phyloP scores from a whole-genome alignment of 768 basidiomycete species.

The Candolleomyces efflorescens region DNA sequence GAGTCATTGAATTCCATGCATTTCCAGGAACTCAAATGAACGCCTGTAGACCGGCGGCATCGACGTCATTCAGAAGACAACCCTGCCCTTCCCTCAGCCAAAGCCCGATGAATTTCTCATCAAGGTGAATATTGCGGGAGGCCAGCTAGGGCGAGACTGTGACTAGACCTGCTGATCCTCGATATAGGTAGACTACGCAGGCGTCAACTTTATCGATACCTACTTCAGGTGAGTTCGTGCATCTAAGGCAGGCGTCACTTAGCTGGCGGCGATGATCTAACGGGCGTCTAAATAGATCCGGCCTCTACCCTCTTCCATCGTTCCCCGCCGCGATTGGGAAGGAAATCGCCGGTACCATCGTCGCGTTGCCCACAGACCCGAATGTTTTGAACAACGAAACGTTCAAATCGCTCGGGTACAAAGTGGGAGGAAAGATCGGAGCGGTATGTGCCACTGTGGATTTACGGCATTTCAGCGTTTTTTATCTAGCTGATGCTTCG shows the following conservation, averaged over 20 bases:
- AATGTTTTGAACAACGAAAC: slow-evolving; percentile 54
- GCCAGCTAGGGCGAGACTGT: not conserved
- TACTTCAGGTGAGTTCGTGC: slow-evolving; percentile 58
- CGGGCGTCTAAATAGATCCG: slow-evolving; percentile 35
- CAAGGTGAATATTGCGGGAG: slow-evolving; percentile 18
- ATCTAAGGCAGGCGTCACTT: not conserved
- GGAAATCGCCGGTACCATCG: slow-evolving; percentile 75
- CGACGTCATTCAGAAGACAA: slow-evolving; percentile 69
- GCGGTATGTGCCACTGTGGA: slow-evolving; percentile 39
- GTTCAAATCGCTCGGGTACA: slow-evolving; percentile 60
- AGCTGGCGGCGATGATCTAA: not conserved
- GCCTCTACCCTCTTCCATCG: slow-evolving; percentile 53
- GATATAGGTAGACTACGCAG: slow-evolving; percentile 62
- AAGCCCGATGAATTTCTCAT: slow-evolving; percentile 56
- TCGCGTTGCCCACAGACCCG: slow-evolving; percentile 66
- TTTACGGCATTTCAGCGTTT: not conserved
- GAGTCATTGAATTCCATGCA: not conserved
- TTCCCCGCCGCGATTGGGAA: slow-evolving; percentile 71
- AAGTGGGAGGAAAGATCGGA: slow-evolving; percentile 71
- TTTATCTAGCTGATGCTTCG: not conserved
- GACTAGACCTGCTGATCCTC: not conserved
- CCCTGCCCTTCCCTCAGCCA: slow-evolving; percentile 63
- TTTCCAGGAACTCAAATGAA: not conserved
- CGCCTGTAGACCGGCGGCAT: slow-evolving; percentile 55
- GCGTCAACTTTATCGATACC: slow-evolving; percentile 86